These are phyloP conservation scores for Atkinsonella texensis DNA, from an alignment of 2,329 filamentous ascomycete genomes.

Conservation along the genomic window DNA sequence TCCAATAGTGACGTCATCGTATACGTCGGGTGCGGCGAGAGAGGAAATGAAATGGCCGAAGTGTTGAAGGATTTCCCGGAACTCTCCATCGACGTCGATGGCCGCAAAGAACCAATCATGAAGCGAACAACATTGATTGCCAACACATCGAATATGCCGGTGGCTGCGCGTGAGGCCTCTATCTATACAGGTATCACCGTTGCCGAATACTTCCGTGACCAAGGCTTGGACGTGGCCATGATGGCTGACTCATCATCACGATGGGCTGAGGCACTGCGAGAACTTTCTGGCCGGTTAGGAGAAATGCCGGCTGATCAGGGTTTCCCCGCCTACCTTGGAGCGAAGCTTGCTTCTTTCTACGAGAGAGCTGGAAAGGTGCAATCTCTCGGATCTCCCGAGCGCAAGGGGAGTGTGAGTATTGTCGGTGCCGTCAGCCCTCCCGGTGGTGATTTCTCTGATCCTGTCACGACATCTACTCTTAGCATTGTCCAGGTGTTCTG, in stretches of 20 bases:
- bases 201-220: slow-evolving; percentile 93
- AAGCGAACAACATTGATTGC: slow-evolving; percentile 97
- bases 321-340: slow-evolving; percentile 94
- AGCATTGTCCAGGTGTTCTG: slow-evolving; percentile 99
- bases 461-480: slow-evolving; percentile 85
- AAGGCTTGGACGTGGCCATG: slow-evolving; percentile 97
- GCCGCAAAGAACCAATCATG: slow-evolving; percentile 97
- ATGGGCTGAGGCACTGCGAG: slow-evolving; percentile 97
- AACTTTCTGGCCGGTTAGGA: slow-evolving; percentile 94
- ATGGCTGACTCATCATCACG: slow-evolving; percentile 98
- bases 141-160: slow-evolving; percentile 99
- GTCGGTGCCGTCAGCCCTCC: slow-evolving; percentile 95
- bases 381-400: slow-evolving; percentile 77
- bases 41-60: slow-evolving; percentile 99
- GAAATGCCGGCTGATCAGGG: slow-evolving; percentile 99
- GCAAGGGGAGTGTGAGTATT: slow-evolving; percentile 88
- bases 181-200: slow-evolving; percentile 97
- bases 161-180: slow-evolving; percentile 93
- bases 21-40: slow-evolving; percentile 85
- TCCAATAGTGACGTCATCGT: slow-evolving; percentile 99
- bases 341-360: slow-evolving; percentile 98
- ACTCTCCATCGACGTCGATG: slow-evolving; percentile 87
- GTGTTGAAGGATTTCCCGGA: slow-evolving; percentile 99
- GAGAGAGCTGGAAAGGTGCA: slow-evolving; percentile 87
- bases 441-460: slow-evolving; percentile 98